These are phyloP conservation scores for Physcomitrellopsis africana DNA, from an alignment of 225 moss, liverwort and hornwort species.

Conservation along the genomic window DNA sequence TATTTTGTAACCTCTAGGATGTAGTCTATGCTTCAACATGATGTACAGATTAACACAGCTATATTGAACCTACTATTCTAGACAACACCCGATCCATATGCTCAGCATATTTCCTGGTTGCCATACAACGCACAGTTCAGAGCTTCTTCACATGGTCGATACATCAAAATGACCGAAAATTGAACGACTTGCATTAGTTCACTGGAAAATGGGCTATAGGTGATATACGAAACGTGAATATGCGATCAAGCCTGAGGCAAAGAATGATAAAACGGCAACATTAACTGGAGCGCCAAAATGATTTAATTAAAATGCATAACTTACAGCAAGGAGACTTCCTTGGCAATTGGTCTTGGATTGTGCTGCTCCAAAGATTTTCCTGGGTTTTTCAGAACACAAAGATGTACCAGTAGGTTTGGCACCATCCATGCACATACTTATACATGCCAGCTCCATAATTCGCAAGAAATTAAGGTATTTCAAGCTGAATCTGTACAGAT, in stretches of 20 bases:
- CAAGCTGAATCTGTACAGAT: not conserved
- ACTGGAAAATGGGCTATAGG: not conserved
- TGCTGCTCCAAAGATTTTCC: conserved; percentile 13
- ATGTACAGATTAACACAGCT: conserved; percentile 24
- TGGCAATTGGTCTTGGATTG: not conserved
- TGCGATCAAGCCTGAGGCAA: not conserved
- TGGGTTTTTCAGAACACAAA: conserved; percentile 13
- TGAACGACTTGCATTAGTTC: not conserved
- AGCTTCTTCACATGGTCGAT: conserved; percentile 4
- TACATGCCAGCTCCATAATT: not conserved
- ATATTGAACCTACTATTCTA: conserved; percentile 11
- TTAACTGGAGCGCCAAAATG: not conserved
- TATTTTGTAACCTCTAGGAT: not conserved
- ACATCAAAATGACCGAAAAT: not conserved
- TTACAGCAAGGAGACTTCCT: conserved; percentile 12
- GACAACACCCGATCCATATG: conserved; percentile 14
- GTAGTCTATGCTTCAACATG: conserved; percentile 13
- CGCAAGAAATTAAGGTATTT: not conserved
- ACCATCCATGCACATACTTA: not conserved
- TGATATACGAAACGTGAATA: not conserved
- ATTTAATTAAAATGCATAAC: not conserved
- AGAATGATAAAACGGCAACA: not conserved
- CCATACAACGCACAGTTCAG: not conserved
- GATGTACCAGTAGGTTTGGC: not conserved
- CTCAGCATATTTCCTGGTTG: conserved; percentile 27